Conservation (phyloP, 139 green algal species). For the Pycnococcus provasolii region DNA sequence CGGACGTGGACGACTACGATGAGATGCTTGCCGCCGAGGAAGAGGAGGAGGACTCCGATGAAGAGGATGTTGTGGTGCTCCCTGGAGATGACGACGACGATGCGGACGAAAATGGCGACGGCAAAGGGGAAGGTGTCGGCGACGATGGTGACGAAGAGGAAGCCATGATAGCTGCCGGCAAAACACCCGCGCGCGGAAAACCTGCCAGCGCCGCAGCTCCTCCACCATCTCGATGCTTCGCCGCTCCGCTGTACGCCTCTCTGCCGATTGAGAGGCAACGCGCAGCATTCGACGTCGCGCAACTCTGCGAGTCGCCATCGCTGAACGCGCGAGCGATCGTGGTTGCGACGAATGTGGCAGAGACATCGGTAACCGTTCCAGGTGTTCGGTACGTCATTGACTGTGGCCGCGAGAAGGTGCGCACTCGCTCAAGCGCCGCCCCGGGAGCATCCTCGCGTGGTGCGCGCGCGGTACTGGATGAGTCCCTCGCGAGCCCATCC, state of each 20-base stretch:
- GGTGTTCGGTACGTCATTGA: constrained; percentile 43
- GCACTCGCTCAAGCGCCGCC: background rate
- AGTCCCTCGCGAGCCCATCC: constrained; percentile 33
- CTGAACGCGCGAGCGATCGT: constrained; percentile 45
- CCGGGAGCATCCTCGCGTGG: background rate
- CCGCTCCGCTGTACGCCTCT: too few species aligned
- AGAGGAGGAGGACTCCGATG: constrained; percentile 11
- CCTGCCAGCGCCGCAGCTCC: too few species aligned
- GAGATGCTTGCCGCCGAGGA: background rate
- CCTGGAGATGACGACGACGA: constrained; percentile 23
- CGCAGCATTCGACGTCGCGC: too few species aligned
- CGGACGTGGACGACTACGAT: constrained; percentile 9
- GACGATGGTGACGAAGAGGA: constrained; percentile 16
- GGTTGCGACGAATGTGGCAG: constrained; percentile 94
- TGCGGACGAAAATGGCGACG: constrained; percentile 7
- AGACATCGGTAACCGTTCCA: constrained; percentile 96
- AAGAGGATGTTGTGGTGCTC: constrained; percentile 15
- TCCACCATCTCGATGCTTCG: too few species aligned
- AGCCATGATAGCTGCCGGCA: too few species aligned
- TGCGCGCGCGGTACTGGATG: background rate
- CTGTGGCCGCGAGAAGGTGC: constrained; percentile 9
- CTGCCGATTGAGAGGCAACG: too few species aligned
- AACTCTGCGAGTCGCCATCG: background rate
- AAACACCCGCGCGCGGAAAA: too few species aligned
- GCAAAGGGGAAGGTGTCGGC: constrained; percentile 3